Percentiles rank a stretch among this genome's conserved stretches.
Evolutionary conservation across 2,329 filamentous ascomycete species (phyloP).

Genomic region (Nemania serpens): DNA sequence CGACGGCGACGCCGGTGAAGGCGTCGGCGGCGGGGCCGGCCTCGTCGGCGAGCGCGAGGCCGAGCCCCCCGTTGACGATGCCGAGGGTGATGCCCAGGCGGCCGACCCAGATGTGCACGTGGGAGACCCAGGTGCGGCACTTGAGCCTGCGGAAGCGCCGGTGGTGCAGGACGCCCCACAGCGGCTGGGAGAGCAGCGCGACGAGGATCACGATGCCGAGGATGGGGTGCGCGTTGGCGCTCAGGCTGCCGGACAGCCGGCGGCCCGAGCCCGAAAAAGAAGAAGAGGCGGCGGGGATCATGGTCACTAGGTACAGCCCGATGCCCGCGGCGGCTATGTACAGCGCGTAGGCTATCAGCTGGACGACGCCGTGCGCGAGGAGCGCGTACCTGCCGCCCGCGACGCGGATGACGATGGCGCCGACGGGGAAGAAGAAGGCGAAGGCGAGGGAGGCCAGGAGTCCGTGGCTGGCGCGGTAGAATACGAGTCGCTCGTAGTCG

Average conservation of each 20-base stretch:
- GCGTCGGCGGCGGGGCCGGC: slow-evolving; percentile 38
- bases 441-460: slow-evolving; percentile 48
- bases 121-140: slow-evolving; percentile 48
- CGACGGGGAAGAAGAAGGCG: slow-evolving; percentile 50
- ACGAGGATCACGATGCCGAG: slow-evolving; percentile 51
- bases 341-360: slow-evolving; percentile 45
- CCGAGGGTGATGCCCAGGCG: slow-evolving; percentile 47
- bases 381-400: slow-evolving; percentile 44
- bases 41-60: slow-evolving; percentile 46
- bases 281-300: slow-evolving; percentile 39
- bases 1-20: slow-evolving; percentile 46
- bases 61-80: slow-evolving; percentile 52
- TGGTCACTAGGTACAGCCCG: slow-evolving; percentile 48
- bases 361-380: slow-evolving; percentile 46
- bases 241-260: slow-evolving; percentile 36
- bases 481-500: slow-evolving; percentile 37
- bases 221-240: slow-evolving; percentile 50
- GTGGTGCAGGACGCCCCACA: slow-evolving; percentile 51
- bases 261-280: slow-evolving; percentile 11
- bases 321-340: slow-evolving; percentile 48
- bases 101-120: slow-evolving; percentile 51
- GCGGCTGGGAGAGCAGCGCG: slow-evolving; percentile 47
- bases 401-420: slow-evolving; percentile 49
- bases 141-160: slow-evolving; percentile 43
- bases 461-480: slow-evolving; percentile 47